Percentiles rank a stretch among this genome's conserved stretches.
These are phyloP conservation scores for Aspergillus quadrilineatus DNA, from an alignment of 2,329 filamentous ascomycete genomes.

Conservation along the genomic window DNA sequence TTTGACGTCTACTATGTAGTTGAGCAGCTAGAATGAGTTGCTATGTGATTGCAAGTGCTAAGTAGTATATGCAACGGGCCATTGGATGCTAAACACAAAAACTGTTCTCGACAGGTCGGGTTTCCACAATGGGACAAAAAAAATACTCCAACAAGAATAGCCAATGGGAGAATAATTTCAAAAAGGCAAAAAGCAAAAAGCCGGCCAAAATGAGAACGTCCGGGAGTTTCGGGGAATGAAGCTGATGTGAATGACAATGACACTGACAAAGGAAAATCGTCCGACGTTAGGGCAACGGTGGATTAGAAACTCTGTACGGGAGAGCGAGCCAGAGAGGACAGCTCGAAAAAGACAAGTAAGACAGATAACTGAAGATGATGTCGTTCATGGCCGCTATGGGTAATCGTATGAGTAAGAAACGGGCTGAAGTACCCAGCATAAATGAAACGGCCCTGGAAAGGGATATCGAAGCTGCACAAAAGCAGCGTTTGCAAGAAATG, in stretches of 20 bases:
- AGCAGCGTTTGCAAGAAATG: conserved; percentile 18
- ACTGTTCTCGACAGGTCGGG: conserved; percentile 18
- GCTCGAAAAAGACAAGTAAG: conserved; percentile 5
- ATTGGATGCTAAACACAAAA: conserved; percentile 19
- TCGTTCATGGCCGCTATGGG: conserved; percentile 26
- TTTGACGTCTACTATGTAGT: not conserved
- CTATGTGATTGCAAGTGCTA: conserved; percentile 13
- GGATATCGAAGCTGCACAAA: conserved; percentile 4
- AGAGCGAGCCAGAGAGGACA: not conserved
- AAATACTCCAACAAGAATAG: conserved; percentile 14
- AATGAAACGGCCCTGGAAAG: conserved; percentile 18
- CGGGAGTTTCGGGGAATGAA: conserved; percentile 16
- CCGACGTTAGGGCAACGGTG: conserved; percentile 17
- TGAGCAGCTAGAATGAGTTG: not conserved
- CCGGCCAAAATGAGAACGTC: conserved; percentile 24
- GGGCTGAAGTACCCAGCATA: conserved; percentile 17
- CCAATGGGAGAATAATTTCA: conserved; percentile 12
- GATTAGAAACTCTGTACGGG: conserved; percentile 5
- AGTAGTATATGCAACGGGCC: conserved; percentile 17
- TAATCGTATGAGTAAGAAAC: conserved; percentile 20
- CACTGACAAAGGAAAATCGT: conserved; percentile 39
- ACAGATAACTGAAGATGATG: conserved; percentile 8
- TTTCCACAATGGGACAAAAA: conserved; percentile 7
- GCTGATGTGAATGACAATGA: conserved; percentile 16
- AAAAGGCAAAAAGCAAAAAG: conserved; percentile 6